Evolutionary conservation across 1,284 basidiomycete genomes (phyloP).

Genomic region (Kwoniella shivajii): DNA sequence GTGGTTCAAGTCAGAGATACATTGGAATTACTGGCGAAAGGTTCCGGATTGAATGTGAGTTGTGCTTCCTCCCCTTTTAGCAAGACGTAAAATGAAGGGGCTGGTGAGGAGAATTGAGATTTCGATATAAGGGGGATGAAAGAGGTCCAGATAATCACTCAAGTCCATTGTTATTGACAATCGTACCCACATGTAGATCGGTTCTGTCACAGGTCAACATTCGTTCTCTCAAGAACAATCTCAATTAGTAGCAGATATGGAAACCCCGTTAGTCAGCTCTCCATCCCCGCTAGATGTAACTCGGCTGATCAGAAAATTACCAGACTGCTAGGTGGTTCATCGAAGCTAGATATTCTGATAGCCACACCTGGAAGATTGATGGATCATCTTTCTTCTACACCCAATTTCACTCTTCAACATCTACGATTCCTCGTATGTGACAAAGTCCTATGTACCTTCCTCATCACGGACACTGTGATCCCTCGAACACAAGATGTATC

Average conservation of each 20-base stretch:
- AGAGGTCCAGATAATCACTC: no score
- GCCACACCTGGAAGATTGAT: slow-evolving; percentile 94
- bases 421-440: slow-evolving; percentile 82
- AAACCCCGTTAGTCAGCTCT: slow-evolving; percentile 27
- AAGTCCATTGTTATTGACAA: no score
- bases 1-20: slow-evolving; percentile 91
- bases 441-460: no score
- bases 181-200: no score
- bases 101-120: not conserved
- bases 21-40: slow-evolving; percentile 80
- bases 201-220: slow-evolving; percentile 52
- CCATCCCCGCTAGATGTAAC: not conserved
- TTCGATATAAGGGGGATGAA: no score
- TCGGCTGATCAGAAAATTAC: not conserved
- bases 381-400: slow-evolving; percentile 85
- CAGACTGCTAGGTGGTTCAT: slow-evolving; percentile 64
- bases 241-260: slow-evolving; percentile 42
- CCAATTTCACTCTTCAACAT: slow-evolving; percentile 89
- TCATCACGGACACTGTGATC: not conserved
- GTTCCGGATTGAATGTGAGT: slow-evolving; percentile 78
- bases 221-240: slow-evolving; percentile 52
- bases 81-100: not conserved
- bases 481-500: not conserved
- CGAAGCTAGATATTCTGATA: slow-evolving; percentile 89
- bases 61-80: no score